Conservation (phyloP, 148 eudicot species). For the Polygonum aviculare region DNA sequence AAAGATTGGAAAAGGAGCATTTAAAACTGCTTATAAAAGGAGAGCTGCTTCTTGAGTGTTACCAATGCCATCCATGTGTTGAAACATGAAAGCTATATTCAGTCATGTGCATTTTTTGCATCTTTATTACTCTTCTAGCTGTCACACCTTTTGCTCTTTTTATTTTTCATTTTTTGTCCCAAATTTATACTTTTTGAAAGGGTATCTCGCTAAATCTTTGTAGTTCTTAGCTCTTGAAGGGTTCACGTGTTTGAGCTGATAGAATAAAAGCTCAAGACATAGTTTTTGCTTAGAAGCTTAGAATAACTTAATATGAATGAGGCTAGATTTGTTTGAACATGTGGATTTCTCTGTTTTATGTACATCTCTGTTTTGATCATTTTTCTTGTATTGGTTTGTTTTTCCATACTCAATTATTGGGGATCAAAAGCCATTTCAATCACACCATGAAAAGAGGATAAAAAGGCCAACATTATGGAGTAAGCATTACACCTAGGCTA, state of each 20-base stretch:
- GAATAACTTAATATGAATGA: neutral
- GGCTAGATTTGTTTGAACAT: neutral
- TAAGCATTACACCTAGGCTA: neutral
- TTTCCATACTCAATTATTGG: neutral
- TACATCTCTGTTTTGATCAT: neutral
- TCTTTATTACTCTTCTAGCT: neutral
- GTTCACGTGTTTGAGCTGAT: neutral
- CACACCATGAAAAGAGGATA: neutral
- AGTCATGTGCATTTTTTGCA: neutral
- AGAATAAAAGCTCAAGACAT: neutral
- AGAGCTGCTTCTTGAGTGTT: neutral
- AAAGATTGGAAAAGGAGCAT: neutral
- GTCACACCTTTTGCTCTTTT: neutral
- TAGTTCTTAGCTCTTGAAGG: neutral
- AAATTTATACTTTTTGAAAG: neutral
- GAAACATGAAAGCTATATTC: neutral
- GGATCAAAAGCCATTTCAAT: neutral
- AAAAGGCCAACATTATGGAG: neutral
- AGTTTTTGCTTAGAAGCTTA: neutral
- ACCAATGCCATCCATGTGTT: no score
- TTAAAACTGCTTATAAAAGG: neutral
- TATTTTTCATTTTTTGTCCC: neutral
- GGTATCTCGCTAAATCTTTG: neutral
- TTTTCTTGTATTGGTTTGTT: neutral
- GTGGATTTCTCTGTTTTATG: neutral